phyloP scores from a whole-genome alignment of 2,329 filamentous ascomycete genomes.

The Podosphaera aphanis region DNA sequence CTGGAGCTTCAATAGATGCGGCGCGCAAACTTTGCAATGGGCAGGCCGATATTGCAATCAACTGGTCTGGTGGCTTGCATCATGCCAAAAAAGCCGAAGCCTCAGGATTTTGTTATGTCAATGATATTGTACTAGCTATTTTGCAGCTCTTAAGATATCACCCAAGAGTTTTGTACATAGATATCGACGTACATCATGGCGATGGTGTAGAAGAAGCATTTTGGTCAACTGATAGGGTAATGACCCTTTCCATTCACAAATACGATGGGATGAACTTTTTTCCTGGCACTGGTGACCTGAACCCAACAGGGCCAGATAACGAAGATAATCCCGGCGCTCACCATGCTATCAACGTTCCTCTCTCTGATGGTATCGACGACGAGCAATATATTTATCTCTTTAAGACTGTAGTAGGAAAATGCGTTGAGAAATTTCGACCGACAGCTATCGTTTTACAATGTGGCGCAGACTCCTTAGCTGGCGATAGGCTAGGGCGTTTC shows the following conservation, averaged over 20 bases:
- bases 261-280: slow-evolving; percentile 72
- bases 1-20: slow-evolving; percentile 73
- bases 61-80: slow-evolving; percentile 90
- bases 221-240: slow-evolving; percentile 68
- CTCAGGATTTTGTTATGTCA: slow-evolving; percentile 95
- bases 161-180: slow-evolving; percentile 76
- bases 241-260: slow-evolving; percentile 92
- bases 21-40: slow-evolving; percentile 68
- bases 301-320: slow-evolving; percentile 63
- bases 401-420: slow-evolving; percentile 52
- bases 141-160: slow-evolving; percentile 64
- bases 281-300: slow-evolving; percentile 68
- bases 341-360: slow-evolving; percentile 72
- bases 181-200: slow-evolving; percentile 81
- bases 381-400: slow-evolving; percentile 74
- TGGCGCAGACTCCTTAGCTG: slow-evolving; percentile 80
- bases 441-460: slow-evolving; percentile 85
- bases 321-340: slow-evolving; percentile 72
- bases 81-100: slow-evolving; percentile 90
- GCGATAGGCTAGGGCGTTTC: slow-evolving; percentile 82
- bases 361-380: slow-evolving; percentile 79
- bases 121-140: slow-evolving; percentile 89
- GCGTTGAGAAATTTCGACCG: slow-evolving; percentile 66
- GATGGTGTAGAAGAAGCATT: slow-evolving; percentile 84
- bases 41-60: slow-evolving; percentile 86